A percentile compares a stretch with the other conserved stretches of the same genome.
These are phyloP conservation scores for Sphenostylis stenocarpa DNA, from an alignment of 306 rosid genomes.

Conservation along the genomic window DNA sequence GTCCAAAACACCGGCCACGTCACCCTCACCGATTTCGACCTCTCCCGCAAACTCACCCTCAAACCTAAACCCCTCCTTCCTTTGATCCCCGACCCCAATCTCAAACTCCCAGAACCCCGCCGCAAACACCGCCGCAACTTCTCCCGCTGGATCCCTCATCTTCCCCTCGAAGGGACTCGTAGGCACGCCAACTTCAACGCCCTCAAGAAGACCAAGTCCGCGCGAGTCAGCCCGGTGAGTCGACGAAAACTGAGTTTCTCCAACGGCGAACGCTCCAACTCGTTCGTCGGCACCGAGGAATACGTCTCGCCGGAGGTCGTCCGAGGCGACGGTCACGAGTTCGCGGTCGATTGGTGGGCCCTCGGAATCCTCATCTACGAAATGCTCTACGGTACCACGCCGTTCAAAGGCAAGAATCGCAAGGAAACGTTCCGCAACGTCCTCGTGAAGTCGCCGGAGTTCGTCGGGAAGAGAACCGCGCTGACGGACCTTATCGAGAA, in stretches of 20 bases:
- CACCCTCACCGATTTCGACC: conserved; percentile 94
- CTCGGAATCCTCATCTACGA: conserved; percentile 81
- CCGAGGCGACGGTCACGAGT: conserved; percentile 91
- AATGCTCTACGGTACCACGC: conserved; percentile 79
- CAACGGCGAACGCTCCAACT: conserved; percentile 79
- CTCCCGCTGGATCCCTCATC: conserved; percentile 55
- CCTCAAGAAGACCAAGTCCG: conserved; percentile 72
- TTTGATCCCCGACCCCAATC: conserved; percentile 4
- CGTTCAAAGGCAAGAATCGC: conserved; percentile 81
- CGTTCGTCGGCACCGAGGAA: conserved; percentile 95
- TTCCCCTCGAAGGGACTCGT: background rate
- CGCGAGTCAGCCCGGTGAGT: conserved; percentile 90
- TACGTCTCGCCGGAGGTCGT: conserved; percentile 93
- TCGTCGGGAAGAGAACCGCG: conserved; percentile 58
- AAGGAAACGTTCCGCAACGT: conserved; percentile 88
- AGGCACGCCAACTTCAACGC: background rate
- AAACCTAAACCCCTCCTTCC: conserved; percentile 38
- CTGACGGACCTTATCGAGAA: conserved; percentile 70
- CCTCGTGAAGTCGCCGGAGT: conserved; percentile 63
- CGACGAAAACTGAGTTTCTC: conserved; percentile 66
- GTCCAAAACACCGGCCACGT: conserved; percentile 81
- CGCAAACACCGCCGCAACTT: conserved; percentile 52
- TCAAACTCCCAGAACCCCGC: conserved; percentile 27
- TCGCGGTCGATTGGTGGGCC: conserved; percentile 99
- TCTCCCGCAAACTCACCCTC: conserved; percentile 61